These are phyloP conservation scores for Oryza brachyantha DNA, from an alignment of 176 grass and related monocot genomes.

Conservation along the genomic window DNA sequence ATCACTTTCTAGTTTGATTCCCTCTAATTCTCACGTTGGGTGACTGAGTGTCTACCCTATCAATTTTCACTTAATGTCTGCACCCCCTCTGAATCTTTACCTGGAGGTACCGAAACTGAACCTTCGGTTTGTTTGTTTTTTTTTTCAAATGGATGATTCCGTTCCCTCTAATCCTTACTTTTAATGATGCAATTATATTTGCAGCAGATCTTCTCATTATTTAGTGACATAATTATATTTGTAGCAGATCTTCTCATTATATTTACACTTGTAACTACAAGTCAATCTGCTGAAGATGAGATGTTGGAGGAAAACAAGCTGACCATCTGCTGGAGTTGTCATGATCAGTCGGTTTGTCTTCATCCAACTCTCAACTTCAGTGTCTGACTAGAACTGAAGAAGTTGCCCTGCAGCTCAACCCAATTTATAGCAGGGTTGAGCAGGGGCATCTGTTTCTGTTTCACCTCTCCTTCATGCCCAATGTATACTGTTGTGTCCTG, in stretches of 20 bases:
- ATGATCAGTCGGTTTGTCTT: constrained; percentile 28
- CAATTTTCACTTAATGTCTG: background rate
- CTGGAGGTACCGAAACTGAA: constrained; percentile 44
- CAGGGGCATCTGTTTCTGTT: background rate
- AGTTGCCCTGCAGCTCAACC: background rate
- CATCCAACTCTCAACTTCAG: constrained; percentile 51
- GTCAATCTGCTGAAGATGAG: constrained; percentile 33
- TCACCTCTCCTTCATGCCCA: constrained; percentile 1
- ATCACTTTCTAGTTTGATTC: constrained; percentile 22
- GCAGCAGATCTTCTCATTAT: background rate
- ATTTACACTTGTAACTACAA: too few species aligned
- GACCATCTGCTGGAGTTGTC: background rate
- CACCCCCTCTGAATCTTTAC: background rate
- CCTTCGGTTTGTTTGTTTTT: background rate
- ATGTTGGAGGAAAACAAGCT: constrained; percentile 56
- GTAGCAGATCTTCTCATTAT: too few species aligned
- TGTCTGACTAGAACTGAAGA: constrained; percentile 4
- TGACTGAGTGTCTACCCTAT: background rate
- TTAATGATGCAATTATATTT: background rate
- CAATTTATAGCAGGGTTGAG: constrained; percentile 18
- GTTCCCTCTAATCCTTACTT: constrained; percentile 44
- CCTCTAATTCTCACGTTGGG: constrained; percentile 37
- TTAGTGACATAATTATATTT: too few species aligned
- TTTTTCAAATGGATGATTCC: constrained; percentile 14
- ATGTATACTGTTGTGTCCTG: constrained; percentile 1